Percentiles rank a stretch among this genome's conserved stretches.
These are phyloP conservation scores for Meyerozyma sp. DNA, from an alignment of 1,139 yeast species.

Conservation along the genomic window DNA sequence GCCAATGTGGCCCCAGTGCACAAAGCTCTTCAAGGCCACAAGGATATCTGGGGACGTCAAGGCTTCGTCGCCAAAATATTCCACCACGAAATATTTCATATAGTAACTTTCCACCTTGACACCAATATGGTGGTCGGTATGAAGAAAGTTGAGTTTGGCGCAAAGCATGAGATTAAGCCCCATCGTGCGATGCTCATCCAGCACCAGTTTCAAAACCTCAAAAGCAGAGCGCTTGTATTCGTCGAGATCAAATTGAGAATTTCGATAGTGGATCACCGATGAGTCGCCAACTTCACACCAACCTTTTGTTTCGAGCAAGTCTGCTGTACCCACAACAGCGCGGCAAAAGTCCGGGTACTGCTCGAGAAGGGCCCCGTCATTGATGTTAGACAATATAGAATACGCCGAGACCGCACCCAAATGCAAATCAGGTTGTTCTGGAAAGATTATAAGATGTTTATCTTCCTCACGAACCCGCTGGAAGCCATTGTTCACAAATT, in stretches of 20 bases:
- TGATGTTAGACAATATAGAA: slow-evolving; percentile 33
- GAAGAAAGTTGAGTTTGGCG: slow-evolving; percentile 48
- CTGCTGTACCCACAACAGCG: slow-evolving; percentile 46
- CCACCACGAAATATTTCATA: slow-evolving; percentile 34
- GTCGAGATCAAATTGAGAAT: slow-evolving; percentile 27
- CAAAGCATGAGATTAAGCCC: slow-evolving; percentile 43
- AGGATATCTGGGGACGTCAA: slow-evolving; percentile 38
- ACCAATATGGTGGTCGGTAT: slow-evolving; percentile 54
- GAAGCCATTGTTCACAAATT: slow-evolving; percentile 44
- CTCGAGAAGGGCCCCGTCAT: slow-evolving; percentile 28
- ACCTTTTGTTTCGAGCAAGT: slow-evolving; percentile 40
- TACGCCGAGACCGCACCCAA: slow-evolving; percentile 41
- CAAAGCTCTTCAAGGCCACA: slow-evolving; percentile 47
- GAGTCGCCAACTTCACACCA: slow-evolving; percentile 49
- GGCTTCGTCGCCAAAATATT: slow-evolving; percentile 39
- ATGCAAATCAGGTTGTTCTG: slow-evolving; percentile 28
- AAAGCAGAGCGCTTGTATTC: slow-evolving; percentile 24
- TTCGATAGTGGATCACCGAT: slow-evolving; percentile 34
- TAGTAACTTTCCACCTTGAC: slow-evolving; percentile 43
- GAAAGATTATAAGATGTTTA: slow-evolving; percentile 43
- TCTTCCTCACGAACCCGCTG: slow-evolving; percentile 48
- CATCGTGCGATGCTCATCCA: slow-evolving; percentile 29
- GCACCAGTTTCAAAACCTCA: slow-evolving; percentile 19
- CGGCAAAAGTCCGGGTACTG: slow-evolving; percentile 40
- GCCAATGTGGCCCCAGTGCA: slow-evolving; percentile 53